Base-by-base conservation (phyloP, 345 rosid species). In the Citrus inodora region DNA sequence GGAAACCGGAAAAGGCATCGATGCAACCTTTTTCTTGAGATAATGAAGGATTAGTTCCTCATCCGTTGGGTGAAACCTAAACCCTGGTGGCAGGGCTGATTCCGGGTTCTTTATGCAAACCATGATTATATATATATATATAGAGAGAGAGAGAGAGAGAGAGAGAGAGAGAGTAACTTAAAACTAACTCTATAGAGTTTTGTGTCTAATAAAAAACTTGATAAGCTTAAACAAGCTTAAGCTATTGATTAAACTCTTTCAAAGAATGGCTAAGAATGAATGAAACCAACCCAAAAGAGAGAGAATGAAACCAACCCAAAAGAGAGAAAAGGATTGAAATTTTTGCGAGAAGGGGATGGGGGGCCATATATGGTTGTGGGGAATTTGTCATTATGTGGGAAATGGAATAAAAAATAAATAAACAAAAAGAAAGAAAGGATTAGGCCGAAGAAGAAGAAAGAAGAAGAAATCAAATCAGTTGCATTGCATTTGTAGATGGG, bases 1-100 rank as follows among this genome's bases (percentile, higher is more conserved):
- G 38, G 98, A 94, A 72, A 86, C 85, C 0, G 97, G 94, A n/a
- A 96, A 87, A 1, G 90, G 91, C 9, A 84, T 63, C 58, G 97
- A 94, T 3, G 91, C 67, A 5, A 91, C 70, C 77, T 91, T 96
- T 87, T 88, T 90, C 67, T 70, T 85, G 2, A 96, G 90, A 86
- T 96, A 96, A 84, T 96, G 97, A 82, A 90, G 93, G 85, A 96
- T 92, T 69, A 96, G 98, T 75, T 96, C 99, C 67, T 96, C 98
- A 58, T 96, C 99, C 1, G 99, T 96, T 13, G 99, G 99, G 85
- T 93, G 99, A 81, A 95, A 95, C 81, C 99, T 88, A 79, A 96
- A 96, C 19, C 99, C 99, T 0, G 99, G 99, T 11, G 99, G 99
- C 84, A 96, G 86, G 35, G 77, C 76, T 35, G 98, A 85, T 78